Evolutionary conservation across 805 yeast genomes (phyloP).

Genomic region (Kazachstania bromeliacearum): DNA sequence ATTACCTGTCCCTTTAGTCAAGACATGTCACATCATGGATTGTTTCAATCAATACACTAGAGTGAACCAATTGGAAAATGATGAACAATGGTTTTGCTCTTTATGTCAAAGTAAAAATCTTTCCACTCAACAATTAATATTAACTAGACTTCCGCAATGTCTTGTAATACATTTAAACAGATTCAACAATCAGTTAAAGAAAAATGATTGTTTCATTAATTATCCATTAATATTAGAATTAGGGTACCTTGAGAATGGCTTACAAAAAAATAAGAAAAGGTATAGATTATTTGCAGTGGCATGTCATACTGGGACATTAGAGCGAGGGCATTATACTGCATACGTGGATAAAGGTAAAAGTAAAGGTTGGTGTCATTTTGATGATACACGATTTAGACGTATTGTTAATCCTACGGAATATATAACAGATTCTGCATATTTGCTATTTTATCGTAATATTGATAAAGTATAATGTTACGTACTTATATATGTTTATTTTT

Average conservation of each 20-base stretch:
- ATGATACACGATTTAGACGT: constrained; percentile 58
- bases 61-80: constrained; percentile 59
- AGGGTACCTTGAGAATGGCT: constrained; percentile 57
- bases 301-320: constrained; percentile 71
- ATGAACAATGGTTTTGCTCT: constrained; percentile 82
- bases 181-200: constrained; percentile 38
- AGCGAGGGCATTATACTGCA: constrained; percentile 84
- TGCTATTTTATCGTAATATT: constrained; percentile 50
- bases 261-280: constrained; percentile 19
- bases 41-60: constrained; percentile 74
- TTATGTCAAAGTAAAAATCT: constrained; percentile 52
- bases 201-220: constrained; percentile 58
- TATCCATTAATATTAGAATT: constrained; percentile 63
- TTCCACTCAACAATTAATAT: constrained; percentile 59
- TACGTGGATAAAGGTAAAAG: constrained; percentile 54
- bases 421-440: constrained; percentile 69
- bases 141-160: constrained; percentile 70
- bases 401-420: constrained; percentile 43
- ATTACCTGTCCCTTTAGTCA: constrained; percentile 60
- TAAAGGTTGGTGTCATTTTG: constrained; percentile 72
- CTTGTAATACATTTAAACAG: constrained; percentile 80
- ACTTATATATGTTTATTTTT: not conserved
- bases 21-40: constrained; percentile 37
- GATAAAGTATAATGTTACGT: not conserved
- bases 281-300: constrained; percentile 74